Evolutionary conservation across 1,284 basidiomycete genomes (phyloP).

Genomic region (Apiotrichum akiyoshidainum): DNA sequence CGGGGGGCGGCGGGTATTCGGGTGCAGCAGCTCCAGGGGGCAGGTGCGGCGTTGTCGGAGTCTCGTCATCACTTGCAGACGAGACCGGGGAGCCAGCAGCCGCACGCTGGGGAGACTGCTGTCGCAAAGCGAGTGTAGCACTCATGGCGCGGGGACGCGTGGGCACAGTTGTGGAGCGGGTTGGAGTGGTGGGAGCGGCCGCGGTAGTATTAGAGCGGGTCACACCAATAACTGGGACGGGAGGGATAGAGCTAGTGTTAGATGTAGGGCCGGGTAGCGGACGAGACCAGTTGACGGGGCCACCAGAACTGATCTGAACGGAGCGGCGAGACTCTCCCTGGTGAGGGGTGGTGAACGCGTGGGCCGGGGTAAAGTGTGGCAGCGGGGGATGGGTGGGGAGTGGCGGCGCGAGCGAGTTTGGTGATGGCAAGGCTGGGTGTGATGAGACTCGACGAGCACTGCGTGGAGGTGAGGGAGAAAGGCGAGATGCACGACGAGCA

Average conservation of each 20-base stretch:
- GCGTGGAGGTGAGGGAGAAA: not conserved
- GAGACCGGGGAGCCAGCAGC: conserved; percentile 13
- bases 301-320: conserved; percentile 5
- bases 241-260: not conserved
- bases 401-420: not conserved
- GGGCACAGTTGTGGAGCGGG: not conserved
- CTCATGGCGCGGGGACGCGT: not conserved
- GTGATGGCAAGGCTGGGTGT: not conserved
- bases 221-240: not conserved
- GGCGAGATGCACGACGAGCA: not conserved
- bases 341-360: conserved; percentile 3
- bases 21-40: conserved; percentile 12
- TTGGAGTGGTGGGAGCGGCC: not conserved
- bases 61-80: conserved; percentile 21
- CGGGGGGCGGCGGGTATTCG: not conserved
- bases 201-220: not conserved
- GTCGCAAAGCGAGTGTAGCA: conserved; percentile 18
- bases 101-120: conserved; percentile 6
- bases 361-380: not conserved
- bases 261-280: conserved; percentile 14
- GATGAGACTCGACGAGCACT: not conserved
- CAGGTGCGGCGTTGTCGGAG: conserved; percentile 6
- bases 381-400: not conserved
- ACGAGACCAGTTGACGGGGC: conserved; percentile 30
- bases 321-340: conserved; percentile 3